Percentiles rank a stretch among this genome's conserved stretches.
phyloP scores from a whole-genome alignment of 805 yeast species.

The Candida schatavii region DNA sequence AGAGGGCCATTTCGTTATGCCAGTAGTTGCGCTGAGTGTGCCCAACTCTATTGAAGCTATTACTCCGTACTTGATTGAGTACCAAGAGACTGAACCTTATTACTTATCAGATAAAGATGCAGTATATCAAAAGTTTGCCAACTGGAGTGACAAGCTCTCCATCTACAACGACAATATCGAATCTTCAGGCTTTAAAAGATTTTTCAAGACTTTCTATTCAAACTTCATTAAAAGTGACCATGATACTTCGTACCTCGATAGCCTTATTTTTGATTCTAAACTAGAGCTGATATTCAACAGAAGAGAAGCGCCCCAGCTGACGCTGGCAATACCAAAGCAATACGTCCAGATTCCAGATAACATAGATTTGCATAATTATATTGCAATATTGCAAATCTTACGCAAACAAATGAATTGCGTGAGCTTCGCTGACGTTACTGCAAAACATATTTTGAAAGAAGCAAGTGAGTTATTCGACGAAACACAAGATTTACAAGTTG shows the following conservation, averaged over 20 bases:
- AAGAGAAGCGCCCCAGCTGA: not conserved
- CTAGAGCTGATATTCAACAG: not conserved
- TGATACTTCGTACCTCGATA: constrained; percentile 1
- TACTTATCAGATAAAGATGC: not conserved
- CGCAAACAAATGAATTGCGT: constrained; percentile 12
- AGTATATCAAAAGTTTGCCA: not conserved
- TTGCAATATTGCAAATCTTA: constrained; percentile 18
- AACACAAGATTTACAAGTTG: constrained; percentile 12
- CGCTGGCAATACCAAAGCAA: not conserved
- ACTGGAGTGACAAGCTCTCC: not conserved
- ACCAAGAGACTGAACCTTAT: not conserved
- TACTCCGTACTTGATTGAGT: not conserved
- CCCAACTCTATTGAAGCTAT: too few relatives aligned
- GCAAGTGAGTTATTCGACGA: constrained; percentile 2
- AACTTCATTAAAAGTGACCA: not conserved
- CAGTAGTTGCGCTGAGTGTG: too few relatives aligned
- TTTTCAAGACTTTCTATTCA: not conserved
- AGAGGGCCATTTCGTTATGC: not conserved
- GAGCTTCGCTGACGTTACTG: not conserved
- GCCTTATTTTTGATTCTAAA: not conserved
- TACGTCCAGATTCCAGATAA: constrained; percentile 19
- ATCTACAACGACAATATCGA: not conserved
- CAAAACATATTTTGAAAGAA: constrained; percentile 11
- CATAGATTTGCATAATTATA: constrained; percentile 14
- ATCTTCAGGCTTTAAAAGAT: too few relatives aligned